Evolutionary conservation across 1,139 yeast species (phyloP).

Genomic region (Zygosaccharomyces sapae): DNA sequence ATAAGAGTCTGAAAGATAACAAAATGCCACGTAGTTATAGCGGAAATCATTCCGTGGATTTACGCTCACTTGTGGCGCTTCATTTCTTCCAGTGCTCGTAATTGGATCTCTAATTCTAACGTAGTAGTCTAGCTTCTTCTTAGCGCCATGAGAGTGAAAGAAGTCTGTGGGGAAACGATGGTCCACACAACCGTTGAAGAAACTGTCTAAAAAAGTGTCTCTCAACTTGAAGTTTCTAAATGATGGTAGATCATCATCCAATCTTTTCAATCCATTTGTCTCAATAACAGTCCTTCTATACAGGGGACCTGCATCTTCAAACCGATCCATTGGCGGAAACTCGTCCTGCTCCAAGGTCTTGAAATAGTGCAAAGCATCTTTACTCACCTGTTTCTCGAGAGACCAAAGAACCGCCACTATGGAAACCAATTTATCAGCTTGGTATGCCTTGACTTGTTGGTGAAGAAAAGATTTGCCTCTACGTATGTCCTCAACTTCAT

Average conservation of each 20-base stretch:
- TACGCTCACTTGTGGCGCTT: constrained; percentile 20
- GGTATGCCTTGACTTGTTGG: constrained; percentile 54
- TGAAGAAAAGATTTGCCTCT: constrained; percentile 63
- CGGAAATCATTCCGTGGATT: constrained; percentile 28
- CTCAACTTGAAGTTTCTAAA: constrained; percentile 12
- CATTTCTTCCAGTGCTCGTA: constrained; percentile 31
- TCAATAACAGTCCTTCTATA: constrained; percentile 32
- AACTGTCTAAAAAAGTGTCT: constrained; percentile 26
- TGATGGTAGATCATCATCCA: constrained; percentile 12
- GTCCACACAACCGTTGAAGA: constrained; percentile 39
- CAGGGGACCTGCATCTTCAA: constrained; percentile 34
- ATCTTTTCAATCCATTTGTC: constrained; percentile 27
- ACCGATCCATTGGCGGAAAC: constrained; percentile 21
- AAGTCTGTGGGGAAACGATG: constrained; percentile 46
- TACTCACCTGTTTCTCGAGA: constrained; percentile 13
- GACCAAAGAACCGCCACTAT: constrained; percentile 49
- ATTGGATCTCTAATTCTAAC: constrained; percentile 25
- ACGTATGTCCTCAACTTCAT: constrained; percentile 50
- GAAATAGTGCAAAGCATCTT: constrained; percentile 29
- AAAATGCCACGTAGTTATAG: constrained; percentile 57
- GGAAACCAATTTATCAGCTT: constrained; percentile 48
- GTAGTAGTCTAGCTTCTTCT: constrained; percentile 28
- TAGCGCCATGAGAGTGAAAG: constrained; percentile 26
- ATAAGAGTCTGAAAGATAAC: constrained; percentile 58
- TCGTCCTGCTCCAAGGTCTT: constrained; percentile 10